Percentiles rank a stretch among this genome's conserved stretches.
These are phyloP conservation scores for Mycena kentingensis DNA, from an alignment of 768 basidiomycete species.

Conservation along the genomic window DNA sequence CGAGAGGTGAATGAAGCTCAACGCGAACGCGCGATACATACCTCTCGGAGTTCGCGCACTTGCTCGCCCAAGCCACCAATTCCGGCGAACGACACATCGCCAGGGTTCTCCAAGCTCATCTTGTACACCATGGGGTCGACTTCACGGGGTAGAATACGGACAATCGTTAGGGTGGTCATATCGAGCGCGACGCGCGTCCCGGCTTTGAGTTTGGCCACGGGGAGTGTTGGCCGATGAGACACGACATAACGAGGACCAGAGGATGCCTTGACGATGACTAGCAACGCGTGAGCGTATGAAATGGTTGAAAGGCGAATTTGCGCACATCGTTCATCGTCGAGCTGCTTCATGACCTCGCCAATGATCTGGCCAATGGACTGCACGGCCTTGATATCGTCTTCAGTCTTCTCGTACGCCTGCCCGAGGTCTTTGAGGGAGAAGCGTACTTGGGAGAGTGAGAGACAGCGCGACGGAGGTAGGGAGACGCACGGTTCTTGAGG, in stretches of 20 bases:
- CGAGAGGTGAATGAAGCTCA: background rate
- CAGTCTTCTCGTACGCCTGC: slow-evolving; percentile 90
- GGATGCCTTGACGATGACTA: slow-evolving; percentile 98
- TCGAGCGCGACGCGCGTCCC: slow-evolving; percentile 96
- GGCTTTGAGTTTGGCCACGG: slow-evolving; percentile 88
- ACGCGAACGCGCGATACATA: slow-evolving; percentile 33
- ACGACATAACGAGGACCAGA: slow-evolving; percentile 99
- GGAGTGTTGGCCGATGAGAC: slow-evolving; percentile 90
- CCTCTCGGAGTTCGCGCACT: slow-evolving; percentile 94
- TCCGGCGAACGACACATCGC: slow-evolving; percentile 92
- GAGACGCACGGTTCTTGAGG: slow-evolving; percentile 81
- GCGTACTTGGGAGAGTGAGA: slow-evolving; percentile 58
- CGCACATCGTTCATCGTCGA: slow-evolving; percentile 96
- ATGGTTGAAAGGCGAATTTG: slow-evolving; percentile 13
- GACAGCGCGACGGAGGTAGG: background rate
- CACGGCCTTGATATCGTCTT: slow-evolving; percentile 98
- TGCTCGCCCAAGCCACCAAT: slow-evolving; percentile 96
- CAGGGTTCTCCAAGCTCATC: slow-evolving; percentile 98
- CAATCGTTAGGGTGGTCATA: slow-evolving; percentile 99
- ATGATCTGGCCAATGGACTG: slow-evolving; percentile 99
- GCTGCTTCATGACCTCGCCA: slow-evolving; percentile 97
- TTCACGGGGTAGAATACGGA: slow-evolving; percentile 97
- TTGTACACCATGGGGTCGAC: slow-evolving; percentile 99
- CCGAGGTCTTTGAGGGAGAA: slow-evolving; percentile 89
- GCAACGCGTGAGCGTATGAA: slow-evolving; percentile 10